These are phyloP conservation scores for Diaporthe amygdali DNA, from an alignment of 2,329 filamentous ascomycete genomes.

Conservation along the genomic window DNA sequence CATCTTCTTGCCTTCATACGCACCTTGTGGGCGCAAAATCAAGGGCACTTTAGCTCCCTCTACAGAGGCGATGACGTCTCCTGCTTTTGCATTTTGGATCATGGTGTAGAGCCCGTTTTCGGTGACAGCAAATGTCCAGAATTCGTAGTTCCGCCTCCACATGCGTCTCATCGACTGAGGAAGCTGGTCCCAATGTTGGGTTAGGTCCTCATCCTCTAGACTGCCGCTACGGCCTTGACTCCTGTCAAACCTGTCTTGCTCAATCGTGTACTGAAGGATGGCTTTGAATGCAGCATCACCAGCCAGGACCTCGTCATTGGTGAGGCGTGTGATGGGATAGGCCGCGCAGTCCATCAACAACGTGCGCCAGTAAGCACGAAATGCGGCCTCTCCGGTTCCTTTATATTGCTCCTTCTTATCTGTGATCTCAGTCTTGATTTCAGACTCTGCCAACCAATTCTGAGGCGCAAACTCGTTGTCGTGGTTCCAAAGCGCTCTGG, in stretches of 20 bases:
- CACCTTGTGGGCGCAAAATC: neutral
- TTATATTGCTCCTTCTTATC: neutral
- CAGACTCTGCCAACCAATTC: neutral
- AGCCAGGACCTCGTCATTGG: neutral
- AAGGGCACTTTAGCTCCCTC: neutral
- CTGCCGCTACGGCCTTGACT: neutral
- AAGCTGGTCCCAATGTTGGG: neutral
- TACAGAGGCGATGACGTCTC: neutral
- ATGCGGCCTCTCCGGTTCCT: no score
- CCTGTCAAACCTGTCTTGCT: neutral
- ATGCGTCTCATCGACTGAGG: neutral
- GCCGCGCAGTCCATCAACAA: neutral
- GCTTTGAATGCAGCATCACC: neutral
- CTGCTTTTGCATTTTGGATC: neutral
- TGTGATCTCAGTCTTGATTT: neutral
- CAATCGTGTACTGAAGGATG: neutral
- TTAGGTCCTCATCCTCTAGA: neutral
- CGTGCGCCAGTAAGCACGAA: neutral
- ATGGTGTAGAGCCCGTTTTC: neutral
- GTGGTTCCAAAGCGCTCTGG: neutral
- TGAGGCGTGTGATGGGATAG: neutral
- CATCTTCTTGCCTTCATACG: neutral
- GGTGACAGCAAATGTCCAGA: neutral
- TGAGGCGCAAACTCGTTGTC: neutral
- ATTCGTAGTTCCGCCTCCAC: neutral